These are phyloP conservation scores for Kregervanrija fluxuum DNA, from an alignment of 805 yeast genomes.

Conservation along the genomic window DNA sequence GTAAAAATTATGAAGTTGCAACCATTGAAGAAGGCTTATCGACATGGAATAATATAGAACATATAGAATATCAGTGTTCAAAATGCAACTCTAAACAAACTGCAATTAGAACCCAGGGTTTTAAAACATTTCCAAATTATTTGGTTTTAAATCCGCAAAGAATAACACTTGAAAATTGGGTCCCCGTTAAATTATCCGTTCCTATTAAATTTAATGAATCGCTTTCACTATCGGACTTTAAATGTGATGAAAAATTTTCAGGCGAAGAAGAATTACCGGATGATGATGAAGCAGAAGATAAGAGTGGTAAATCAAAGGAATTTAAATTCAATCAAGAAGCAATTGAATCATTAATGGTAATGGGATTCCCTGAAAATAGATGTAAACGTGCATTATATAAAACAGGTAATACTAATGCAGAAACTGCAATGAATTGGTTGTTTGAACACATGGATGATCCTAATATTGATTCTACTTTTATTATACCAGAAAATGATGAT, in stretches of 20 bases:
- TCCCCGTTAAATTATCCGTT: conserved; percentile 72
- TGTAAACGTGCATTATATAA: conserved; percentile 59
- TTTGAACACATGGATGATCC: conserved; percentile 84
- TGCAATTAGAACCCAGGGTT: conserved; percentile 38
- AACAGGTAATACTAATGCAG: conserved; percentile 60
- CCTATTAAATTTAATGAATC: conserved; percentile 46
- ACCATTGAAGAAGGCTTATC: conserved; percentile 43
- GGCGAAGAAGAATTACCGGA: conserved; percentile 34
- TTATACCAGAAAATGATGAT: conserved; percentile 16
- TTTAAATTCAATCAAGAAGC: conserved; percentile 54
- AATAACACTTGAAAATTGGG: conserved; percentile 83
- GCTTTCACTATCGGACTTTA: conserved; percentile 37
- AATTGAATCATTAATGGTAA: conserved; percentile 49
- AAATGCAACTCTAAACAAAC: conserved; percentile 34
- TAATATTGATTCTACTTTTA: conserved; percentile 62
- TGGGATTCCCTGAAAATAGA: conserved; percentile 83
- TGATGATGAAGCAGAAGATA: conserved; percentile 21
- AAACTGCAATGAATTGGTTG: conserved; percentile 85
- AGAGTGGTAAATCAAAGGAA: not conserved
- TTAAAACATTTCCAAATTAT: conserved; percentile 62
- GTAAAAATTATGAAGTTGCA: conserved; percentile 41
- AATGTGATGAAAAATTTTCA: conserved; percentile 34
- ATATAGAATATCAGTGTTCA: conserved; percentile 58
- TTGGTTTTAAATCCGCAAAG: conserved; percentile 71
- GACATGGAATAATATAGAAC: conserved; percentile 39